Evolutionary conservation across 345 rosid genomes (phyloP), one percentile per base, ranked within the genome.

Genomic region (Syzygium aqueum): DNA sequence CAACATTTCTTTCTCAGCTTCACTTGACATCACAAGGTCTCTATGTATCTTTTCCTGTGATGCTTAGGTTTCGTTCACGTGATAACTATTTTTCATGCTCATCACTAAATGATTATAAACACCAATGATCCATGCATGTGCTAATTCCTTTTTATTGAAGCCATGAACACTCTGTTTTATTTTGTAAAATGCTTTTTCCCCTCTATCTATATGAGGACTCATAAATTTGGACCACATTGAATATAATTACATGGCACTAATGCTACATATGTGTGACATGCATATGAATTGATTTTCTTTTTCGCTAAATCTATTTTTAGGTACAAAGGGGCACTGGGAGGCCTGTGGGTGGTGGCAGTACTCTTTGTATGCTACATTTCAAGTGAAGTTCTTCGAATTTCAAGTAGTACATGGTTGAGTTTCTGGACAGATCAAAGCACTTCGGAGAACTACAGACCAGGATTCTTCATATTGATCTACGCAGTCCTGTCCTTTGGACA

Each of bases 391-490:
- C 94, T 97, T 65, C 92, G 98, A 91, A 92, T 97, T 86, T 94
- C 93, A 65, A 94, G 97, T 88, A 95, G 99, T 92, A 93, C 93
- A 46, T 97, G 99, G 99, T 92, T 96, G 90, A 93, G 99, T 90
- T 87, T 90, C 84, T 97, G 98, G 99, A 96, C 99, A 3, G 93
- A 94, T 88, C 96, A 90, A 91, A 95, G 94, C 91, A 90, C 95
- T 65, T 89, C 92, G 11, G 90, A 87, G 91, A 91, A 77, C 30
- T 96, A 93, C 86, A 94, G 92, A 33, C 94, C 95, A 46, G 90
- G 92, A 37, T 91, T 86, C 92, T 97, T 92, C 89, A 94, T 95
- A 85, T 28, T 91, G 33, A 85, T 94, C 65, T 97, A 96, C 88
- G 88, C 96, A 9, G 87, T 94, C 88, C 93, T 97, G 57, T 97